Conservation (phyloP, 2,329 filamentous ascomycete species). For the Cryphonectria parasitica region DNA sequence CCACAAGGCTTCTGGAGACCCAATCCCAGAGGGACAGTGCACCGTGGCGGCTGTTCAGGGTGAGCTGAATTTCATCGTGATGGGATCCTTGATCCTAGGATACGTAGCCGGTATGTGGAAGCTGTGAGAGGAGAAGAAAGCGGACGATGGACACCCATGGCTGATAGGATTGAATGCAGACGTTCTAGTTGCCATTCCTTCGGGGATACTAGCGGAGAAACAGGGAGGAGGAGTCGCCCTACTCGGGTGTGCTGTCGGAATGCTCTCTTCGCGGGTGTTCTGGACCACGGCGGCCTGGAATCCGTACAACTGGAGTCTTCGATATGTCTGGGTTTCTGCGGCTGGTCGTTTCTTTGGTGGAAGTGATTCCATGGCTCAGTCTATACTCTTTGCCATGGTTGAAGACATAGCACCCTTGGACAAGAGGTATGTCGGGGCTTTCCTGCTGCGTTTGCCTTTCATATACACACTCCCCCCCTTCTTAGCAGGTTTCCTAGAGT, state of each 20-base stretch:
- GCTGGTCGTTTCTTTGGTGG: conserved; percentile 14
- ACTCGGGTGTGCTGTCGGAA: conserved; percentile 16
- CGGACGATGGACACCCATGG: too few species aligned
- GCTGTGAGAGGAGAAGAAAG: neutral
- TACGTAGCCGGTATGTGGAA: conserved; percentile 18
- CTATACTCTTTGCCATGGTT: conserved; percentile 23
- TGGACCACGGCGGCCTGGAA: conserved; percentile 17
- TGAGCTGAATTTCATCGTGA: conserved; percentile 9
- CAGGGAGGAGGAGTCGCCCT: conserved; percentile 12
- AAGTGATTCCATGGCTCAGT: conserved; percentile 17
- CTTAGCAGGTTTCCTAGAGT: neutral
- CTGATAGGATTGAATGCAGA: neutral
- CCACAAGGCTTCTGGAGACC: neutral
- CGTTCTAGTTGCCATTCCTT: conserved; percentile 16
- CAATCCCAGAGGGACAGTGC: neutral
- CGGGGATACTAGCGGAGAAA: conserved; percentile 12
- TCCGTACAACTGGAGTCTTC: conserved; percentile 8
- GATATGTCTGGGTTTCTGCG: conserved; percentile 13
- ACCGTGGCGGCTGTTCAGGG: conserved; percentile 2
- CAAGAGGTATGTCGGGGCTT: conserved; percentile 10
- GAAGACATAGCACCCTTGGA: conserved; percentile 12
- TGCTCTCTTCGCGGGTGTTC: conserved; percentile 17
- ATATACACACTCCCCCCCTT: neutral
- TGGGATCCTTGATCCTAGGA: conserved; percentile 11
- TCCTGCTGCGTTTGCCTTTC: neutral